Evolutionary conservation across 148 eudicot species (phyloP).

Genomic region (Nepenthes gracilis): DNA sequence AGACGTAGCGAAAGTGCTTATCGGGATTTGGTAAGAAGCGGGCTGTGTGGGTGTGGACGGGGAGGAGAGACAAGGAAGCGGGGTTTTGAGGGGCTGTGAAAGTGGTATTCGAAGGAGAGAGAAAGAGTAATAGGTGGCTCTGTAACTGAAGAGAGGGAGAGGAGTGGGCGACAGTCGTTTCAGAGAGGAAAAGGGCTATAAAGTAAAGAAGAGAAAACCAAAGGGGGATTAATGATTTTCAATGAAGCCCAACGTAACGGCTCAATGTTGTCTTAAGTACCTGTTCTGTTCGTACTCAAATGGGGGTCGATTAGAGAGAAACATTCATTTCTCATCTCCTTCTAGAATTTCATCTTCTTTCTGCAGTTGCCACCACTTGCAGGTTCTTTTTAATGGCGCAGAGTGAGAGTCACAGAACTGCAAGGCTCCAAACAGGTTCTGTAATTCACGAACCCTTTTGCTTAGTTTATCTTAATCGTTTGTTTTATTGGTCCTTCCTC

Average conservation of each 20-base stretch:
- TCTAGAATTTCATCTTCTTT: background rate
- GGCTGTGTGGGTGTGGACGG: slow-evolving; percentile 7
- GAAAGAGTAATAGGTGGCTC: slow-evolving; percentile 17
- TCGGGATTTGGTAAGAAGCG: slow-evolving; percentile 28
- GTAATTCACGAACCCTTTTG: background rate
- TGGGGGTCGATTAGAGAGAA: slow-evolving; percentile 2
- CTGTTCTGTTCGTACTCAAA: slow-evolving; percentile 14
- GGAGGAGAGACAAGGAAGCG: slow-evolving; percentile 1
- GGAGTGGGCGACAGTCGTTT: slow-evolving; percentile 12
- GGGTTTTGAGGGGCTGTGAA: background rate
- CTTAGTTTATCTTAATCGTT: background rate
- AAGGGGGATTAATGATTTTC: background rate
- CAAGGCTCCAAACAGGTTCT: slow-evolving; percentile 22
- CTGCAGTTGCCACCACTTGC: background rate
- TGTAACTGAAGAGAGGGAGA: slow-evolving; percentile 45
- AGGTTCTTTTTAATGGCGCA: slow-evolving; percentile 27
- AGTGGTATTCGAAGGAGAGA: slow-evolving; percentile 10
- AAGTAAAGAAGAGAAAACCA: background rate
- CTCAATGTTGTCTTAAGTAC: slow-evolving; percentile 2
- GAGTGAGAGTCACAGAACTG: slow-evolving; percentile 15
- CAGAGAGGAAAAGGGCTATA: background rate
- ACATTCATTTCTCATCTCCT: background rate
- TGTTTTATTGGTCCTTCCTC: background rate
- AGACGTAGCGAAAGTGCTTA: slow-evolving; percentile 11
- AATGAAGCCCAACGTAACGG: slow-evolving; percentile 25